These are phyloP conservation scores for Agrocybe pediades DNA, from an alignment of 768 basidiomycete species.

Conservation along the genomic window DNA sequence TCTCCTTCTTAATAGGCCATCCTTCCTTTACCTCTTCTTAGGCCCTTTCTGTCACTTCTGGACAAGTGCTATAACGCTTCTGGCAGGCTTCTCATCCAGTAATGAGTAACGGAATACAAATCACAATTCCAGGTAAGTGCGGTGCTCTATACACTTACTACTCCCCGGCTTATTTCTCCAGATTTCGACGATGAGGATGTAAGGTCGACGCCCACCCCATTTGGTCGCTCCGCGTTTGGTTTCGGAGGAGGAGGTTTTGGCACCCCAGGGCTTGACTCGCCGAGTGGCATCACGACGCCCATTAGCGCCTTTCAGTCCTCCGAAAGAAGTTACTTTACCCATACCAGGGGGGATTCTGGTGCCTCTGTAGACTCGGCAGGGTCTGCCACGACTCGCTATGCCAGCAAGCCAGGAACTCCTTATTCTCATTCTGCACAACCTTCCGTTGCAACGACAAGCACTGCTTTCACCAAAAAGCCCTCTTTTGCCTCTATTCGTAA, in stretches of 20 bases:
- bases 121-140: slow-evolving; percentile 62
- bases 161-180: slow-evolving; percentile 25
- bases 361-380: slow-evolving; percentile 76
- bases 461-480: slow-evolving; percentile 76
- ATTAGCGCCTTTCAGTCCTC: slow-evolving; percentile 45
- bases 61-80: slow-evolving; percentile 14
- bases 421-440: slow-evolving; percentile 75
- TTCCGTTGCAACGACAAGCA: slow-evolving; percentile 58
- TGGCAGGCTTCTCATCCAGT: slow-evolving; percentile 21
- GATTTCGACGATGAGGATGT: slow-evolving; percentile 83
- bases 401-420: slow-evolving; percentile 48
- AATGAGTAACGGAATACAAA: slow-evolving; percentile 58
- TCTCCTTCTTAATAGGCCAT: background rate
- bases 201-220: slow-evolving; percentile 61
- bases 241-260: slow-evolving; percentile 45
- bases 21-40: background rate
- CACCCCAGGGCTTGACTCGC: slow-evolving; percentile 64
- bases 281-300: slow-evolving; percentile 50
- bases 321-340: slow-evolving; percentile 68
- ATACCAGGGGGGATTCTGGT: slow-evolving; percentile 76
- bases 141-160: background rate
- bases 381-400: slow-evolving; percentile 56
- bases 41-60: slow-evolving; percentile 14
- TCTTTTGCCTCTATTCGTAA: slow-evolving; percentile 88
- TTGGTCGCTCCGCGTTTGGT: slow-evolving; percentile 63